These are phyloP conservation scores for Serendipita vermifera DNA, from an alignment of 768 basidiomycete species.

Conservation along the genomic window DNA sequence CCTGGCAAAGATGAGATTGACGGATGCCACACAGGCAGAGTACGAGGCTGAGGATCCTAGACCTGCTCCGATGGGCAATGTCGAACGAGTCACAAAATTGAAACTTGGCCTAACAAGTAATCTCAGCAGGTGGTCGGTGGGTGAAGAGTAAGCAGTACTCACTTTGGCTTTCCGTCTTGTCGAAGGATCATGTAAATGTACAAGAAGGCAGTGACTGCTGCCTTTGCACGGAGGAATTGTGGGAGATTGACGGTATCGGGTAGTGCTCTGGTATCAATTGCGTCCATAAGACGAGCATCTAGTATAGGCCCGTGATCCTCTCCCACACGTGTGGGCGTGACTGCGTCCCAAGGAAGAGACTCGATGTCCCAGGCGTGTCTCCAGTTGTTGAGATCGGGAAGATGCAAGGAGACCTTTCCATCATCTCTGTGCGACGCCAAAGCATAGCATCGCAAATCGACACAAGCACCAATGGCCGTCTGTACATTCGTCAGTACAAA, in stretches of 20 bases:
- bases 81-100: constrained; percentile 71
- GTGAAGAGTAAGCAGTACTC: constrained; percentile 20
- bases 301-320: constrained; percentile 50
- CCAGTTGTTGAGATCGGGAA: constrained; percentile 67
- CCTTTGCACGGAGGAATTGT: constrained; percentile 28
- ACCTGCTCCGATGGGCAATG: constrained; percentile 88
- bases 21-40: constrained; percentile 73
- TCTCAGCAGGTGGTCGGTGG: not conserved
- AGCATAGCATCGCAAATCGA: constrained; percentile 91
- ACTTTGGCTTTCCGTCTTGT: constrained; percentile 41
- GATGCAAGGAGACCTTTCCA: constrained; percentile 56
- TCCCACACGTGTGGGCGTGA: constrained; percentile 39
- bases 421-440: constrained; percentile 64
- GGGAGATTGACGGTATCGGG: constrained; percentile 22
- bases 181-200: constrained; percentile 84
- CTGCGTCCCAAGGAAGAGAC: constrained; percentile 63
- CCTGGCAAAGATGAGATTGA: constrained; percentile 61
- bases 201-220: constrained; percentile 62
- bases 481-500: constrained; percentile 22
- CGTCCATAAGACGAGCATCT: constrained; percentile 59
- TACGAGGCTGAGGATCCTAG: constrained; percentile 95
- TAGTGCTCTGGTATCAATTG: constrained; percentile 41
- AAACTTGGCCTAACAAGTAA: constrained; percentile 46
- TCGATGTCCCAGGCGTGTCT: constrained; percentile 71
- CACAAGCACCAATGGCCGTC: constrained; percentile 91